Percentiles rank a stretch among this genome's conserved stretches.
phyloP scores from a whole-genome alignment of 2,329 filamentous ascomycete species.

The Ambrosiella beaveri region DNA sequence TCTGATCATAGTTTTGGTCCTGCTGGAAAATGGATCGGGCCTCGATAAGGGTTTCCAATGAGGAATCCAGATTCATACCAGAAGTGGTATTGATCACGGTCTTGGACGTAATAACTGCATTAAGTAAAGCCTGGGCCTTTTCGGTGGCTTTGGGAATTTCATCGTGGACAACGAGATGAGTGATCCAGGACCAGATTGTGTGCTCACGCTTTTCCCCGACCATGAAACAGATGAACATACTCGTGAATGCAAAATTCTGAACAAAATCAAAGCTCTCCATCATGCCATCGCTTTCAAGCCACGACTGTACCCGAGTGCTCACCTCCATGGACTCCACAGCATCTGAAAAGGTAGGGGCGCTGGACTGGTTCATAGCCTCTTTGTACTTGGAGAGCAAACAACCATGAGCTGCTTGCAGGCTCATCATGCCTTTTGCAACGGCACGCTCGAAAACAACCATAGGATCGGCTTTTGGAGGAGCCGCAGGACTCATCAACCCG shows the following conservation, averaged over 20 bases:
- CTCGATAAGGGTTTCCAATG: conserved; percentile 31
- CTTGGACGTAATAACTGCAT: conserved; percentile 26
- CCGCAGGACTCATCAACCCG: conserved; percentile 15
- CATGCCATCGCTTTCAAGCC: conserved; percentile 34
- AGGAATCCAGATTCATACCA: conserved; percentile 28
- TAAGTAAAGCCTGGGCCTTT: conserved; percentile 20
- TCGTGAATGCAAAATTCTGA: conserved; percentile 22
- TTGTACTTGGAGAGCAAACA: conserved; percentile 32
- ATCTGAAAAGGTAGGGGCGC: conserved; percentile 19
- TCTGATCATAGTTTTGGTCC: conserved; percentile 20
- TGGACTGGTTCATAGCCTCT: conserved; percentile 21
- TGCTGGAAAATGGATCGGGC: conserved; percentile 27
- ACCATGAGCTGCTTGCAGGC: conserved; percentile 32
- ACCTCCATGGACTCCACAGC: conserved; percentile 27
- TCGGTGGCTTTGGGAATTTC: conserved; percentile 14
- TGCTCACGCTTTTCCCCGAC: conserved; percentile 35
- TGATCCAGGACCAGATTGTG: conserved; percentile 36
- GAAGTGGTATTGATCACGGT: conserved; percentile 16
- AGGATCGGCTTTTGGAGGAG: conserved; percentile 22
- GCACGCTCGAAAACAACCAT: conserved; percentile 40
- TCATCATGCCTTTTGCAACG: conserved; percentile 40
- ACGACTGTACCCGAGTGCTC: conserved; percentile 31
- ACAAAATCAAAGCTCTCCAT: conserved; percentile 31
- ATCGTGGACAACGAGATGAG: conserved; percentile 21
- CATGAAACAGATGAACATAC: conserved; percentile 30